Conservation (phyloP, 176 grass and related monocot species). For the Eleusine coracana region DNA sequence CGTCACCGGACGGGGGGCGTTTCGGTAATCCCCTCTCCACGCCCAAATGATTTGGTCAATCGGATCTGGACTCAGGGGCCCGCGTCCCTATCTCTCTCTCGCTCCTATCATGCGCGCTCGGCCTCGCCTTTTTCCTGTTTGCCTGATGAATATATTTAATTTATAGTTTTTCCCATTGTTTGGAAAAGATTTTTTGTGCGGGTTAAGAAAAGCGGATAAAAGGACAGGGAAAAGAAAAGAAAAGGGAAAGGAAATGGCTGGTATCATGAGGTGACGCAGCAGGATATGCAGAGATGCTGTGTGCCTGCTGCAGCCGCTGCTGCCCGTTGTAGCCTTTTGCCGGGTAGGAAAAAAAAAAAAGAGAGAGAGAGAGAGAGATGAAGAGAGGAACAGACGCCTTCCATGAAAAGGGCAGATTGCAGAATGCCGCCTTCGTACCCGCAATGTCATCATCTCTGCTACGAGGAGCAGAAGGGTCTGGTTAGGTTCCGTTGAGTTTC, state of each 20-base stretch:
- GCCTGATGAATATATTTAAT: background rate
- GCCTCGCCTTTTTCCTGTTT: background rate
- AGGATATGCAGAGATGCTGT: constrained; percentile 7
- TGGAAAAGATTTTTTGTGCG: background rate
- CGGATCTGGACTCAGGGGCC: constrained; percentile 53
- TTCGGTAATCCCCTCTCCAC: background rate
- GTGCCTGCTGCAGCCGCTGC: constrained; percentile 14
- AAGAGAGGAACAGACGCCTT: background rate
- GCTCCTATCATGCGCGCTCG: constrained; percentile 1
- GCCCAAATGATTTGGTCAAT: constrained; percentile 60
- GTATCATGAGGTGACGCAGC: constrained; percentile 25
- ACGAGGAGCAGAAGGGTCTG: no score
- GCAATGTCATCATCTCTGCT: no score
- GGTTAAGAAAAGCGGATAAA: background rate
- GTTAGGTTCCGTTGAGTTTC: no score
- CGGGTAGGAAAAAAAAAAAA: background rate
- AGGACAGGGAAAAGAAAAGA: background rate
- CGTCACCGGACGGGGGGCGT: constrained; percentile 31
- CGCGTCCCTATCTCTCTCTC: background rate
- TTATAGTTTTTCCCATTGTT: background rate
- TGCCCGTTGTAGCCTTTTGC: constrained; percentile 40
- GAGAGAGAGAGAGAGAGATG: background rate
- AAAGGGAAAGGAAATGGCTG: background rate
- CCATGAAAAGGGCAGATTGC: no score
- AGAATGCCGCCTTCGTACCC: no score